Percentiles rank a stretch among this genome's conserved stretches.
phyloP scores from a whole-genome alignment of 805 yeast species.

The Wickerhamia fluorescens region DNA sequence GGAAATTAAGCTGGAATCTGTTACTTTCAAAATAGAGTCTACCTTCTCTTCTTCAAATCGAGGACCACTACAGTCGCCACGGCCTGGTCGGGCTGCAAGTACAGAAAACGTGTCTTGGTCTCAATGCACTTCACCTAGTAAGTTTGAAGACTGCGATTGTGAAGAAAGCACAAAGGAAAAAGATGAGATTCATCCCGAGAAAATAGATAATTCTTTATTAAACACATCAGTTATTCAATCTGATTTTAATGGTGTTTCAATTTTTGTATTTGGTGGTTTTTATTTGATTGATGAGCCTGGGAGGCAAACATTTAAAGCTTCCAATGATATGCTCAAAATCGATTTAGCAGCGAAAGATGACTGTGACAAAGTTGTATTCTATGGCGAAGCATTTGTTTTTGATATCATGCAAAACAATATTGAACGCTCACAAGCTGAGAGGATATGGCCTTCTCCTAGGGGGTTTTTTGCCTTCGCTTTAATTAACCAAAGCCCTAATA shows the following conservation, averaged over 20 bases:
- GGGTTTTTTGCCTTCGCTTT: slow-evolving; percentile 32
- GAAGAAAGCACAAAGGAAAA: too few relatives aligned
- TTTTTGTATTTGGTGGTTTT: slow-evolving; percentile 37
- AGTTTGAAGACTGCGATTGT: too few relatives aligned
- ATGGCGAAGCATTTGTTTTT: slow-evolving; percentile 15
- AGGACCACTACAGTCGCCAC: too few relatives aligned
- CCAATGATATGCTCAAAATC: slow-evolving; percentile 28
- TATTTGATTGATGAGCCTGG: slow-evolving; percentile 9
- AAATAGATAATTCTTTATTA: too few relatives aligned
- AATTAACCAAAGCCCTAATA: slow-evolving; percentile 13
- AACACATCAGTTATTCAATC: too few relatives aligned
- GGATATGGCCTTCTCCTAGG: slow-evolving; percentile 28
- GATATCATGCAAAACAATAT: slow-evolving; percentile 4
- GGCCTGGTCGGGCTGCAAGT: too few relatives aligned
- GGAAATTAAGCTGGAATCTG: too few relatives aligned
- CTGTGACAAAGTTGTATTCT: slow-evolving; percentile 8
- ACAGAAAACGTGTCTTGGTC: too few relatives aligned
- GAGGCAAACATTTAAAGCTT: slow-evolving; percentile 18
- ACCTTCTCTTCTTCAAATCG: too few relatives aligned
- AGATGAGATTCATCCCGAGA: too few relatives aligned
- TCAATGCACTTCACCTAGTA: too few relatives aligned
- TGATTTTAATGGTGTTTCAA: slow-evolving; percentile 12
- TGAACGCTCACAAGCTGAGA: slow-evolving; percentile 3
- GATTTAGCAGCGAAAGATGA: slow-evolving; percentile 23
- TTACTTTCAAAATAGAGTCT: too few relatives aligned